phyloP scores from a whole-genome alignment of 106 monocot genomes.

The Apostasia shenzhenica region DNA sequence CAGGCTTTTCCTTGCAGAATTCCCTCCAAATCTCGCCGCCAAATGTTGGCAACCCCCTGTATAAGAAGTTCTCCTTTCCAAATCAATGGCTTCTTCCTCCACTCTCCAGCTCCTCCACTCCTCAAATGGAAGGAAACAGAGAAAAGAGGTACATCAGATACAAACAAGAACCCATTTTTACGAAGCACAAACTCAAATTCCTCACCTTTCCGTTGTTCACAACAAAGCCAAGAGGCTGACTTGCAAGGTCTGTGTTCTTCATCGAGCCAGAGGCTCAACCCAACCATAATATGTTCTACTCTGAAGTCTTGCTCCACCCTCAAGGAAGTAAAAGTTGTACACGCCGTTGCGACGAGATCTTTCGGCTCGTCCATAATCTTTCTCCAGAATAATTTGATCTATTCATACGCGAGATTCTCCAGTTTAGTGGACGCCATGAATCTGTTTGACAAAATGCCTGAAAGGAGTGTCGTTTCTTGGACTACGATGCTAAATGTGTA shows the following conservation, averaged over 20 bases:
- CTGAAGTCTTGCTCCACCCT: constrained; percentile 44
- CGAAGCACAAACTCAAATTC: background rate
- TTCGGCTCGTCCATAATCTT: constrained; percentile 18
- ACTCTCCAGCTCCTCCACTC: background rate
- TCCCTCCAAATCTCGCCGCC: background rate
- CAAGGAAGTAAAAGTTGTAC: constrained; percentile 34
- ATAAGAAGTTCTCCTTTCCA: background rate
- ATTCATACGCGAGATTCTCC: constrained; percentile 42
- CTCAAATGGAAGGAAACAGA: background rate
- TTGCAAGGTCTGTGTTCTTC: background rate
- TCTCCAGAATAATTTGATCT: constrained; percentile 65
- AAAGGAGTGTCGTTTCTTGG: constrained; percentile 71
- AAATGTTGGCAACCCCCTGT: background rate
- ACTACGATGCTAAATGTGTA: constrained; percentile 67
- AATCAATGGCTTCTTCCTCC: background rate
- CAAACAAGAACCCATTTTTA: background rate
- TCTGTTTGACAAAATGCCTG: constrained; percentile 65
- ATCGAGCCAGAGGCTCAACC: background rate
- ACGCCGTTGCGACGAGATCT: constrained; percentile 30
- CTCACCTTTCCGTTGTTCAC: background rate
- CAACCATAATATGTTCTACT: constrained; percentile 13
- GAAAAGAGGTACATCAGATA: background rate
- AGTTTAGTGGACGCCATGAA: constrained; percentile 33
- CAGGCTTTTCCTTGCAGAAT: too few relatives aligned
- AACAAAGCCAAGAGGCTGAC: background rate